Conservation (phyloP, 805 yeast genomes). For the Sungouiozyma ichnusensis region DNA sequence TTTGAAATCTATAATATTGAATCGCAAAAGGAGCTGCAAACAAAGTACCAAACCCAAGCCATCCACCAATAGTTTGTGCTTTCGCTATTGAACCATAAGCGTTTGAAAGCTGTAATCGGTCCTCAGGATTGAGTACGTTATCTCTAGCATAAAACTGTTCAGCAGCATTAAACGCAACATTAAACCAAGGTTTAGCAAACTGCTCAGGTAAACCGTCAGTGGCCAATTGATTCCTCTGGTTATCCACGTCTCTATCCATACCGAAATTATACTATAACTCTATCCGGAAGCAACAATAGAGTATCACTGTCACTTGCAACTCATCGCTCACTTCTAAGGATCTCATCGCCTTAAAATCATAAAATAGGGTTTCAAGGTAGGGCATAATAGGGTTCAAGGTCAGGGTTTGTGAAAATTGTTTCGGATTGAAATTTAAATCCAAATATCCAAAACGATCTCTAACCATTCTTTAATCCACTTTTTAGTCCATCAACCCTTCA, state of each 20-base stretch:
- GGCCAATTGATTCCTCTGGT: background rate
- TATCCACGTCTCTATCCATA: background rate
- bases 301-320: background rate
- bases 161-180: slow-evolving; percentile 35
- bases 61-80: slow-evolving; percentile 30
- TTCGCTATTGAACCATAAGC: slow-evolving; percentile 31
- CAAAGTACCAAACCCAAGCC: slow-evolving; percentile 34
- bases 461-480: no score
- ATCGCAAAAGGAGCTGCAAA: slow-evolving; percentile 35
- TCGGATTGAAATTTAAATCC: background rate
- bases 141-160: slow-evolving; percentile 42
- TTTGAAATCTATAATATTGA: slow-evolving; percentile 27
- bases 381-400: background rate
- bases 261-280: no score
- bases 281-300: background rate
- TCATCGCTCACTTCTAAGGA: no score
- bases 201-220: slow-evolving; percentile 1
- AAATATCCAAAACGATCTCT: no score
- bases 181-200: slow-evolving; percentile 24
- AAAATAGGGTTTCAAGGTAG: background rate
- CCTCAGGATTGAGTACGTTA: slow-evolving; percentile 31
- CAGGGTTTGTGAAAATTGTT: background rate
- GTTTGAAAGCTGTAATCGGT: slow-evolving; percentile 33
- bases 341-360: no score
- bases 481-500: no score